Conservation (phyloP, 495 filamentous ascomycete genomes). For the Thermochaetoides thermophila region DNA sequence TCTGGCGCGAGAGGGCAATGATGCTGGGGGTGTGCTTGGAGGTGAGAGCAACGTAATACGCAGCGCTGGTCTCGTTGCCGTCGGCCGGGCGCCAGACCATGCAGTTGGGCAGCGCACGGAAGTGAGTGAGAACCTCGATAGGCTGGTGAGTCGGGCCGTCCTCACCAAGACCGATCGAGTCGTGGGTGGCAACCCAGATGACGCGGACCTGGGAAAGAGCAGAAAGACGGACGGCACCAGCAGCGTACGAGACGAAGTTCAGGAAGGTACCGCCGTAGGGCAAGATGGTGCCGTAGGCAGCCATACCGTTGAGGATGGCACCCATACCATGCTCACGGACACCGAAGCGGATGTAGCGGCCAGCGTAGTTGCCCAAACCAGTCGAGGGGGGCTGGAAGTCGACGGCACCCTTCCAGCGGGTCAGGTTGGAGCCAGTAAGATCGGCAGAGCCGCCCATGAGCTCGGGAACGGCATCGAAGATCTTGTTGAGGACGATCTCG, state of each 20-base stretch:
- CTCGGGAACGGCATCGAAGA: slow-evolving; percentile 73
- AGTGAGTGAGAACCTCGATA: slow-evolving; percentile 97
- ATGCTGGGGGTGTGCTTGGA: slow-evolving; percentile 85
- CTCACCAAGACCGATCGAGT: slow-evolving; percentile 98
- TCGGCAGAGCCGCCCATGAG: slow-evolving; percentile 93
- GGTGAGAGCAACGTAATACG: slow-evolving; percentile 91
- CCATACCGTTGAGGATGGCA: slow-evolving; percentile 94
- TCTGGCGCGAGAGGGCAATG: slow-evolving; percentile 90
- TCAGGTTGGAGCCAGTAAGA: slow-evolving; percentile 97
- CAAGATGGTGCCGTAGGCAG: slow-evolving; percentile 88
- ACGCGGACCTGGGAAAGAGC: slow-evolving; percentile 79
- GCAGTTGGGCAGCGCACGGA: slow-evolving; percentile 97
- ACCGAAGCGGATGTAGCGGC: slow-evolving; percentile 93
- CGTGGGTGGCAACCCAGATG: slow-evolving; percentile 97
- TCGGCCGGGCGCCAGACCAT: slow-evolving; percentile 99
- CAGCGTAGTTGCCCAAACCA: slow-evolving; percentile 71
- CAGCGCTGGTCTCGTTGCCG: slow-evolving; percentile 94
- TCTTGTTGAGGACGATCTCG: slow-evolving; percentile 79
- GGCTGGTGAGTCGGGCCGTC: slow-evolving; percentile 98
- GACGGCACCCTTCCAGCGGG: slow-evolving; percentile 87
- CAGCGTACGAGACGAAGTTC: slow-evolving; percentile 99
- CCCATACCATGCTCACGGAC: slow-evolving; percentile 97
- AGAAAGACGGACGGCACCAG: slow-evolving; percentile 87
- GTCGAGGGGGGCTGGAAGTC: slow-evolving; percentile 92
- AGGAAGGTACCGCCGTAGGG: slow-evolving; percentile 94